A percentile compares a stretch with the other conserved stretches of the same genome.
Evolutionary conservation across 202 grass and related monocot species (phyloP).

Genomic region (Carex arenaria): DNA sequence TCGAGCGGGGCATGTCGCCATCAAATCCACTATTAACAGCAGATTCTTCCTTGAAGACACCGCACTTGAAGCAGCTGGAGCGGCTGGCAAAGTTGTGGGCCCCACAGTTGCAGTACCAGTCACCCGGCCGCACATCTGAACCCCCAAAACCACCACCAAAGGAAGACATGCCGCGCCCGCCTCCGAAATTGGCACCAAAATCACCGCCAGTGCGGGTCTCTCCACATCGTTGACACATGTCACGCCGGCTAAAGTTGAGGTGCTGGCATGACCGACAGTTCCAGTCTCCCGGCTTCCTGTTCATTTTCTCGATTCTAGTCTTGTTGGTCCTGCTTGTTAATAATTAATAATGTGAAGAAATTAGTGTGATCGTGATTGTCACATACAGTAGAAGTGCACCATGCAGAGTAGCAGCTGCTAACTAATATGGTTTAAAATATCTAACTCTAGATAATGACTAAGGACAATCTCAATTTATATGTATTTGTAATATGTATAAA

Average conservation of each 20-base stretch:
- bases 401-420: background rate
- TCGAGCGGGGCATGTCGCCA: slow-evolving; percentile 58
- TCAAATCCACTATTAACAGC: slow-evolving; percentile 57
- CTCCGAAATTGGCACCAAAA: slow-evolving; percentile 41
- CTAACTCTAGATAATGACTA: background rate
- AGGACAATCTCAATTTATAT: too few species aligned
- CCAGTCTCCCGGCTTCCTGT: slow-evolving; percentile 99
- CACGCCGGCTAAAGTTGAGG: slow-evolving; percentile 95
- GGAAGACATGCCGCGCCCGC: slow-evolving; percentile 50
- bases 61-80: slow-evolving; percentile 87
- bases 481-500: too few species aligned
- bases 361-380: background rate
- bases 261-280: slow-evolving; percentile 94
- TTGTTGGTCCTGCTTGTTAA: background rate
- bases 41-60: slow-evolving; percentile 72
- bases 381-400: background rate
- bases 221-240: slow-evolving; percentile 73
- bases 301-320: slow-evolving; percentile 52
- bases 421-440: background rate
- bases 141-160: slow-evolving; percentile 49
- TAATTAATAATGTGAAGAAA: background rate
- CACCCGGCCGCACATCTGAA: slow-evolving; percentile 87
- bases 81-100: slow-evolving; percentile 98
- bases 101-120: slow-evolving; percentile 91
- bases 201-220: slow-evolving; percentile 48